These are phyloP conservation scores for Domatiomyces globalis DNA, from an alignment of 2,329 filamentous ascomycete species.

Conservation along the genomic window DNA sequence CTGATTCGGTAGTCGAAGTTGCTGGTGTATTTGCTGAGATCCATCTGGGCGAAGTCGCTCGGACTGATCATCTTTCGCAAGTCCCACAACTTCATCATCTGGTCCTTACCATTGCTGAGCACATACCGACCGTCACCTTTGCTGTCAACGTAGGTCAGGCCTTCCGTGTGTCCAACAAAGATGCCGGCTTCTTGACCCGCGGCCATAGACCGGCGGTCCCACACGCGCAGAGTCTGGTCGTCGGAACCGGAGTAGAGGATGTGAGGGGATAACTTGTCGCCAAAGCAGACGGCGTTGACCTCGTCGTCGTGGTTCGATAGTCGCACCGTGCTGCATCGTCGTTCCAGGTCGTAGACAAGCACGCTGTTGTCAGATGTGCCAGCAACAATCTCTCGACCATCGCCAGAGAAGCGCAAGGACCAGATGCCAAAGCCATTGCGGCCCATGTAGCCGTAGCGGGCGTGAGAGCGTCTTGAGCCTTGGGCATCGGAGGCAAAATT, in stretches of 20 bases:
- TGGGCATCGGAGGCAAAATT: conserved; percentile 22
- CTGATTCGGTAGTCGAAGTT: conserved; percentile 51
- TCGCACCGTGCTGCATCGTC: conserved; percentile 56
- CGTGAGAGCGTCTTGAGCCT: conserved; percentile 3
- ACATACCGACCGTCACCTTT: conserved; percentile 85
- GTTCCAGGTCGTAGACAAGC: conserved; percentile 85
- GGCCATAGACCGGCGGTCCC: conserved; percentile 66
- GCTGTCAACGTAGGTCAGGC: conserved; percentile 55
- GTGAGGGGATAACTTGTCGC: conserved; percentile 74
- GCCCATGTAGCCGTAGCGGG: conserved; percentile 16
- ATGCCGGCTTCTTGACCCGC: conserved; percentile 49
- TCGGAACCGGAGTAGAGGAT: conserved; percentile 94
- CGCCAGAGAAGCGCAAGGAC: conserved; percentile 83
- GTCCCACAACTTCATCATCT: conserved; percentile 96
- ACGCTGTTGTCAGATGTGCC: conserved; percentile 69
- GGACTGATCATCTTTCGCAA: conserved; percentile 74
- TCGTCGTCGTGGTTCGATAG: conserved; percentile 71
- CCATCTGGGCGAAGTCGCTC: conserved; percentile 37
- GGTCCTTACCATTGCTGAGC: conserved; percentile 87
- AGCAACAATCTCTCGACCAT: conserved; percentile 78
- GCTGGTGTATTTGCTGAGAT: conserved; percentile 39
- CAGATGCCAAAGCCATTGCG: conserved; percentile 47
- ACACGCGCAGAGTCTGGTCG: conserved; percentile 86
- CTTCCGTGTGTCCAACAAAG: conserved; percentile 52
- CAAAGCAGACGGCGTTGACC: conserved; percentile 94